phyloP scores from a whole-genome alignment of 2,329 filamentous ascomycete genomes.

The Penicillium sp. region DNA sequence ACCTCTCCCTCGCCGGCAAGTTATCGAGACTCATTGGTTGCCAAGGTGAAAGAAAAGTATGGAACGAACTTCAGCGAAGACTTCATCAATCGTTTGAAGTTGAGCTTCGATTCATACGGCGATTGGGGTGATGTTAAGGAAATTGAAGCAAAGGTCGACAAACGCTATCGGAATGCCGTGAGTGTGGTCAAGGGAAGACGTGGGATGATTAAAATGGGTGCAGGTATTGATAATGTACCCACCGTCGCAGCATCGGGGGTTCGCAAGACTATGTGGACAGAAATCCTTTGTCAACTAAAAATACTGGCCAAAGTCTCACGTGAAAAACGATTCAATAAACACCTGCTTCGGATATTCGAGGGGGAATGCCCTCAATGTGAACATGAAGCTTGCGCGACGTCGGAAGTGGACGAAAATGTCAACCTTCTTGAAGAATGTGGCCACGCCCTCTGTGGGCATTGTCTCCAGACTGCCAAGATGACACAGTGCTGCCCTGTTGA shows the following conservation, averaged over 20 bases:
- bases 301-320: conserved; percentile 21
- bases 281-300: conserved; percentile 22
- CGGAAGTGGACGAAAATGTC: conserved; percentile 12
- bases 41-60: neutral
- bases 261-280: neutral
- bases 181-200: neutral
- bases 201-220: neutral
- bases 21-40: neutral
- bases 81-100: neutral
- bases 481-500: conserved; percentile 37
- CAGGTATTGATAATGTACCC: neutral
- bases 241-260: neutral
- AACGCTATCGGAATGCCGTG: neutral
- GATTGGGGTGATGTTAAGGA: neutral
- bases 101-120: neutral
- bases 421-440: conserved; percentile 50
- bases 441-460: conserved; percentile 49
- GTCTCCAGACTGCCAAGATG: conserved; percentile 23
- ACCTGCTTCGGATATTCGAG: conserved; percentile 21
- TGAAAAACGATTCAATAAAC: conserved; percentile 23
- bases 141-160: neutral
- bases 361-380: conserved; percentile 7
- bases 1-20: neutral
- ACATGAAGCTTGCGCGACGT: neutral
- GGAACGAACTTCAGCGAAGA: neutral